Evolutionary conservation across 257 asterid species (phyloP), one percentile per base, ranked within the genome.

Genomic region (Ehretia macrophylla): DNA sequence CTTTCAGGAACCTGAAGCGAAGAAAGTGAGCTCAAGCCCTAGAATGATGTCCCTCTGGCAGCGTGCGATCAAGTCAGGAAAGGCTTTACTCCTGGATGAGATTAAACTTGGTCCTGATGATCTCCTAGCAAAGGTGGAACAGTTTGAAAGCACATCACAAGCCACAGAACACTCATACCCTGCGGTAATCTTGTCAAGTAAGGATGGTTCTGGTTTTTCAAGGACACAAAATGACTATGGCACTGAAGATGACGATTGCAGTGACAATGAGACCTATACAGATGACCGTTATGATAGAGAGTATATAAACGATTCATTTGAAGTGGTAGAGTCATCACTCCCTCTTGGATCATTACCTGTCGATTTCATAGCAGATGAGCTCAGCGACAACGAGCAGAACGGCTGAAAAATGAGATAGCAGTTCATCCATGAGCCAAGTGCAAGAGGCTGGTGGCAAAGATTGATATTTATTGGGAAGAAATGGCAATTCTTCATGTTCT

Each of bases 291-390:
- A 67, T 22, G 79, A 68, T 66, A 63, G 69, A 37, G 44, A 51
- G 37, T 46, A 59, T 27, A 66, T 77, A 14, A 56, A 75, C 38
- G 81, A 66, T 50, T 55, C 82, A 1, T 80, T 84, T 49, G 90
- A 76, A 59, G 88, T n/a, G 14, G 53, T 55, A 1, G 81, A 75
- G 21, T 68, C 85, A 9, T 60, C 78, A 3, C 62, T 64, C 51
- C 95, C 97, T 60, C 48, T 67, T 13, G 99, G 97, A 71, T 81
- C 86, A 17, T 82, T 93, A 67, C 94, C 96, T 35, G 65, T 89
- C 66, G 99, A 93, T 73, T 64, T 65, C 11, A 67, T 93, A 37
- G 73, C 82, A 37, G 75, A 51, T 62, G 68, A 76, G 59, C 58
- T 83, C 18, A 70, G 71, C 40, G 86, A 81, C 56, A 47, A 54